Evolutionary conservation across 257 asterid genomes (phyloP).

Genomic region (Solanum neorickii): DNA sequence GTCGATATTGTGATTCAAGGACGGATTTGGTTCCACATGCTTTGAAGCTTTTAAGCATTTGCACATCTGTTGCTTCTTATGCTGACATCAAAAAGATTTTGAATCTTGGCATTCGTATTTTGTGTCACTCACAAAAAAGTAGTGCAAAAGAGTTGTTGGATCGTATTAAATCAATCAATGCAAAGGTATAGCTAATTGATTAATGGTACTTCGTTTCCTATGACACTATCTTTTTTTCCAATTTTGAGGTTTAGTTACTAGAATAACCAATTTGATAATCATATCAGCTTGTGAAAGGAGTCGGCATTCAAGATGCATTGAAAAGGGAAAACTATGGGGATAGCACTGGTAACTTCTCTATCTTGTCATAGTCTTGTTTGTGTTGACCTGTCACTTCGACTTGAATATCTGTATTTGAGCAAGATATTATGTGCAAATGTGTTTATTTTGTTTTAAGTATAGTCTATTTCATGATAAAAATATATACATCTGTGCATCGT

Average conservation of each 20-base stretch:
- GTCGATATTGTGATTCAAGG: conserved; percentile 75
- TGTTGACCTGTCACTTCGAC: no score
- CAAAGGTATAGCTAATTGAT: no score
- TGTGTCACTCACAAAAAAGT: conserved; percentile 38
- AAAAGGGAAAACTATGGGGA: not conserved
- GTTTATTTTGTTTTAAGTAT: not conserved
- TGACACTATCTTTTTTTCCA: no score
- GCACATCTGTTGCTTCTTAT: conserved; percentile 29
- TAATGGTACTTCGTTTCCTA: no score
- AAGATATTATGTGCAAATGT: no score
- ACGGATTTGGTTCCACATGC: conserved; percentile 50
- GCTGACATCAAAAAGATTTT: conserved; percentile 40
- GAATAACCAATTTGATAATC: not conserved
- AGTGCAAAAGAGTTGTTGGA: conserved; percentile 8
- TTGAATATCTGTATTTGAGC: no score
- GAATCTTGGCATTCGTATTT: conserved; percentile 28
- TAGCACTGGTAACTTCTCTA: not conserved
- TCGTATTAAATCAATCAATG: no score
- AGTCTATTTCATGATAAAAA: not conserved
- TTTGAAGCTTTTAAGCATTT: conserved; percentile 28
- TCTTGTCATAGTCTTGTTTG: not conserved
- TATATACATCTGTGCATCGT: not conserved
- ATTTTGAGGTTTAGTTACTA: no score
- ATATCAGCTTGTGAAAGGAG: not conserved
- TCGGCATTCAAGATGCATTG: not conserved